Percentiles rank a stretch among this genome's conserved stretches.
Conservation (phyloP, 345 rosid genomes). For the Brassica incana region DNA sequence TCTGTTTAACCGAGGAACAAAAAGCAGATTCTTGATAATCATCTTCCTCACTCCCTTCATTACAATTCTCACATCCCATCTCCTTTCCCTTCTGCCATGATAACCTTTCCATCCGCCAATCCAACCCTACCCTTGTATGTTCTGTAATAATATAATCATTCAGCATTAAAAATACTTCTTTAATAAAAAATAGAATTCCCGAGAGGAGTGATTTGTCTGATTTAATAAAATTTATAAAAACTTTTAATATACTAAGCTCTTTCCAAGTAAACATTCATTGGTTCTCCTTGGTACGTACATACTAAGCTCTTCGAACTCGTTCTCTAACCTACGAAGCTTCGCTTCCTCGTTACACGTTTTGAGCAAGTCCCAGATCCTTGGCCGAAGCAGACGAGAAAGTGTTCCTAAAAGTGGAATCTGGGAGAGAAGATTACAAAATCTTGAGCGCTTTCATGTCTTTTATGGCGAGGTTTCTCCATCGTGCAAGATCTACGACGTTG, state of each 20-base stretch:
- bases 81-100: constrained; percentile 15
- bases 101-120: neutral
- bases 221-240: too few relatives aligned
- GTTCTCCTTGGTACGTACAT: constrained; percentile 17
- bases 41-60: constrained; percentile 7
- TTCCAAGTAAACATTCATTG: neutral
- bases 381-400: constrained; percentile 3
- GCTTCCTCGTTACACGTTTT: neutral
- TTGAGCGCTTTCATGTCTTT: constrained; percentile 20
- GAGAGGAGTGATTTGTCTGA: too few relatives aligned
- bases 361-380: constrained; percentile 25
- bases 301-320: constrained; percentile 1
- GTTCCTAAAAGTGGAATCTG: constrained; percentile 20
- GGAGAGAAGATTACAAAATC: constrained; percentile 20
- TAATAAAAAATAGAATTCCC: too few relatives aligned
- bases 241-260: neutral
- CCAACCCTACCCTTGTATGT: neutral
- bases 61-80: constrained; percentile 13
- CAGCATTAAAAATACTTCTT: too few relatives aligned
- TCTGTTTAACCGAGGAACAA: constrained; percentile 8
- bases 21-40: constrained; percentile 14
- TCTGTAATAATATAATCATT: neutral
- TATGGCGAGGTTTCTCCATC: neutral
- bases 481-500: neutral
- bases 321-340: constrained; percentile 6